Evolutionary conservation across 768 basidiomycete species (phyloP), one percentile per base, ranked within the genome.

Genomic region (Lyophyllum shimeji): DNA sequence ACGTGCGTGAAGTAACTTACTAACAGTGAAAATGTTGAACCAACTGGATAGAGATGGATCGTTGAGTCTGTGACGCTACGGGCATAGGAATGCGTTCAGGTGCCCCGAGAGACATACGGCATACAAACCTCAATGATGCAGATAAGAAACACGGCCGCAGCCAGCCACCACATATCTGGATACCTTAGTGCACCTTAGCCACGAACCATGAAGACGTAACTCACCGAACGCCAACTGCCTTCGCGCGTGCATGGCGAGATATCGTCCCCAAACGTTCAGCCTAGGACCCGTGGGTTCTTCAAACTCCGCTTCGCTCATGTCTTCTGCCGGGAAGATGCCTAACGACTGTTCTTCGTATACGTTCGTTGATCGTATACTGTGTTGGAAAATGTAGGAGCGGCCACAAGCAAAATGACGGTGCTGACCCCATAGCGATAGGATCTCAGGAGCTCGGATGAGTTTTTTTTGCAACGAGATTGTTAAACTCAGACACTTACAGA

Each of bases 121-220:
- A 15, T n/a, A 61, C 80, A 56, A 57, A 91, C 93, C 81, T 98
- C 97, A 59, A 96, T 86, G 60, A 98, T 96, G 67, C 95, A 98
- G 40, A 98, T 77, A 1, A 97, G 70, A 72, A 95, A 94, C 12
- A 98, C 70, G 0, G 92, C 93, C 12, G 93, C 69, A 0, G 77
- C 89, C 18, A 98, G 70, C 94, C 94, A 97, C 96, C 95, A 97
- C 83, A 98, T 93, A 71, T 97, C 95, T 94, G 59, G 6, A 54
- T 53, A 23, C 17, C 11, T 46, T 43, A 56, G 56, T 44, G 8
- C 24, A 9, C 12, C 24, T 15, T 17, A 48, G 15, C 45, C 47
- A 15, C 27, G 9, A 25, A 29, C 15, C 12, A 17, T 29, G 1
- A 20, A 3, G 17, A 0, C 12, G 20, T 47, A 24, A 64, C 81